Evolutionary conservation across 2,329 filamentous ascomycete species (phyloP), one percentile per base, ranked within the genome.

Genomic region (Thyridium curvatum): DNA sequence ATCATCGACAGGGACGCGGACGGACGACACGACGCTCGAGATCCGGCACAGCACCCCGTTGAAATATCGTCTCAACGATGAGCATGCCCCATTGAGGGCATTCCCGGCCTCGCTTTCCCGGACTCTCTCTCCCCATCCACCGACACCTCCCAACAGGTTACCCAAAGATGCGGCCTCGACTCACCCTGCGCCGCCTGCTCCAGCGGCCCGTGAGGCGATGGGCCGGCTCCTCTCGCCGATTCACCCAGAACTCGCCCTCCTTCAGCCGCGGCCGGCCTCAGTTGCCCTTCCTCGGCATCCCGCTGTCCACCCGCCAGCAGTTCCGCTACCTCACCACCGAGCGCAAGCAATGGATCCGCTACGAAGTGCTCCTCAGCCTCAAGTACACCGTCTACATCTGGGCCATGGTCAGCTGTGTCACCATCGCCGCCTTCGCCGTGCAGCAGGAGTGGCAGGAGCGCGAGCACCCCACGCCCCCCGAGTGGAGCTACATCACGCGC

Each of bases 241-340:
- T 85, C 61, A 74, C 85, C 36, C 72, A 79, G 46, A 70, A 74
- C 45, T 65, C 74, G 8, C 63, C 72, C 18, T 59, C 56, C 10
- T 41, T 52, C 28, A 65, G 44, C 51, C 54, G 48, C 48, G 58
- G 41, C 43, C 65, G 62, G 41, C 74, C 58, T 39, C 71, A 64
- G 53, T 62, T 61, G n/a, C 74, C 67, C 39, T 82, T 71, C 54
- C 71, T 72, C 55, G 65, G 62, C 28, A 61, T 67, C 2, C 71
- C 66, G 3, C 45, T 41, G 14, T 57, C 69, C 35, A 71, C 75
- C 36, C 68, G 66, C 21, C 69, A 77, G 32, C 66, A 82, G 30
- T 75, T 77, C 4, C 82, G 90, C 38, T 77, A 86, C 44, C 75
- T 94, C 43, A 88, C 85, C n/a, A 94, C 86, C 0, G 83, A 89